These are phyloP conservation scores for Stemphylium vesicarium DNA, from an alignment of 2,329 filamentous ascomycete genomes.

Conservation along the genomic window DNA sequence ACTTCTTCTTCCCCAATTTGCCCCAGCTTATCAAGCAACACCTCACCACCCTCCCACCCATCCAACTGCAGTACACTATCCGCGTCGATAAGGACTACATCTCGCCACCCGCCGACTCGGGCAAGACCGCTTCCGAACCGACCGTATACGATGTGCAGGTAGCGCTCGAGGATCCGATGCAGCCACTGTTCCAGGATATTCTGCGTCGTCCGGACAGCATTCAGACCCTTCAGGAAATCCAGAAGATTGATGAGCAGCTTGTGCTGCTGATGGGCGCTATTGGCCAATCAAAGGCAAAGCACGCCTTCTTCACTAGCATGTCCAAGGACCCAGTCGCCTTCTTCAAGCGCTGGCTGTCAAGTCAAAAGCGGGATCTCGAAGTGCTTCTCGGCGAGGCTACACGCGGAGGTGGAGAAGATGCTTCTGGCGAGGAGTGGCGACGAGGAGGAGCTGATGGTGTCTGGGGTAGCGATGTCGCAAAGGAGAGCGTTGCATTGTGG, in stretches of 20 bases:
- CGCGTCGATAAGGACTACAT: slow-evolving; percentile 73
- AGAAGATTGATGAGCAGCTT: slow-evolving; percentile 81
- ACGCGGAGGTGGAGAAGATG: slow-evolving; percentile 59
- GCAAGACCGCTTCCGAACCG: slow-evolving; percentile 67
- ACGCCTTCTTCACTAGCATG: slow-evolving; percentile 82
- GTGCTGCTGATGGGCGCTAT: slow-evolving; percentile 83
- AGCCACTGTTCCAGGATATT: slow-evolving; percentile 66
- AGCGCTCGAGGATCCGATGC: slow-evolving; percentile 80
- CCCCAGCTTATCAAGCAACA: slow-evolving; percentile 80
- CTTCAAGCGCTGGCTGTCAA: slow-evolving; percentile 84
- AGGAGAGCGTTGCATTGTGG: slow-evolving; percentile 67
- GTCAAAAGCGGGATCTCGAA: slow-evolving; percentile 88
- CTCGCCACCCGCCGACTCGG: slow-evolving; percentile 70
- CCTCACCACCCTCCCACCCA: slow-evolving; percentile 77
- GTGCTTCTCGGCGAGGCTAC: slow-evolving; percentile 83
- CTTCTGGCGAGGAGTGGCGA: slow-evolving; percentile 72
- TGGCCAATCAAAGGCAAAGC: slow-evolving; percentile 84
- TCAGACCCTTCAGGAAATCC: slow-evolving; percentile 76
- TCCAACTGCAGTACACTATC: slow-evolving; percentile 89
- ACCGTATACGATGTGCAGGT: slow-evolving; percentile 93
- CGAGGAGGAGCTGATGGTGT: slow-evolving; percentile 66
- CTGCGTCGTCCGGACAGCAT: slow-evolving; percentile 56
- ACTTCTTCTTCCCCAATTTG: slow-evolving; percentile 84
- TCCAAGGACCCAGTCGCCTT: slow-evolving; percentile 84
- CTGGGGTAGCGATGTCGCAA: slow-evolving; percentile 67